phyloP scores from a whole-genome alignment of 1,284 basidiomycete species.

The Leucoagaricus sp. region DNA sequence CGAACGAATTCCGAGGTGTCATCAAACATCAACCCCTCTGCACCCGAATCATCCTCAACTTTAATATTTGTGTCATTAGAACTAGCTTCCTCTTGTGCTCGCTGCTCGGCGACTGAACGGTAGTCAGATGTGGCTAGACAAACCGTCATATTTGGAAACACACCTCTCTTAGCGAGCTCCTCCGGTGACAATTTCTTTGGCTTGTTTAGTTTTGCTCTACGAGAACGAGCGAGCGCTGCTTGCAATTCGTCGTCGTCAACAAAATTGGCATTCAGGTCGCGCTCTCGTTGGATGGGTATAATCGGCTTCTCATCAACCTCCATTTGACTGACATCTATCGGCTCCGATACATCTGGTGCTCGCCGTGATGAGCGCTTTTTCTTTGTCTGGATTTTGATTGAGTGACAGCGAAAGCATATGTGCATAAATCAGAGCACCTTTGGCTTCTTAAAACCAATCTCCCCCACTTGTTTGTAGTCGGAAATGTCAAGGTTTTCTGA shows the following conservation, averaged over 20 bases:
- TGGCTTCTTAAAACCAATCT: constrained; percentile 91
- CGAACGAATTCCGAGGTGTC: constrained; percentile 98
- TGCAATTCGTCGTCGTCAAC: constrained; percentile 99
- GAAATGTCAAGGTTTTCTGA: constrained; percentile 84
- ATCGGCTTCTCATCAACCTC: constrained; percentile 74
- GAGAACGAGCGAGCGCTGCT: constrained; percentile 84
- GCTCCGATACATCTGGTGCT: constrained; percentile 60
- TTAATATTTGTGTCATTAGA: constrained; percentile 39
- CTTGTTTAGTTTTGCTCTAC: constrained; percentile 82
- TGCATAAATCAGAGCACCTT: constrained; percentile 55
- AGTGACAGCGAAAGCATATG: constrained; percentile 4
- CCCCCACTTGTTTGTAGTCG: constrained; percentile 92
- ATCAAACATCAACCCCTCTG: constrained; percentile 83
- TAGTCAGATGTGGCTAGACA: too few relatives aligned
- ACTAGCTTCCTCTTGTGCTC: constrained; percentile 48
- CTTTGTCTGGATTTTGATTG: constrained; percentile 67
- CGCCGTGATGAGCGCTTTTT: constrained; percentile 84
- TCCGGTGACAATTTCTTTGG: constrained; percentile 81
- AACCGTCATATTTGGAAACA: constrained; percentile 34
- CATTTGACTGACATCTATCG: constrained; percentile 61
- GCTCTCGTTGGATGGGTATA: constrained; percentile 56
- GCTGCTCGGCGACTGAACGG: constrained; percentile 64
- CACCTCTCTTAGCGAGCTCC: constrained; percentile 81
- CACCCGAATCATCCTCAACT: constrained; percentile 58
- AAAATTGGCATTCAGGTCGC: constrained; percentile 84